A percentile compares a stretch with the other conserved stretches of the same genome.
Evolutionary conservation across 352 stramenopile genomes (phyloP).

Genomic region (Phytophthora cryptogea): DNA sequence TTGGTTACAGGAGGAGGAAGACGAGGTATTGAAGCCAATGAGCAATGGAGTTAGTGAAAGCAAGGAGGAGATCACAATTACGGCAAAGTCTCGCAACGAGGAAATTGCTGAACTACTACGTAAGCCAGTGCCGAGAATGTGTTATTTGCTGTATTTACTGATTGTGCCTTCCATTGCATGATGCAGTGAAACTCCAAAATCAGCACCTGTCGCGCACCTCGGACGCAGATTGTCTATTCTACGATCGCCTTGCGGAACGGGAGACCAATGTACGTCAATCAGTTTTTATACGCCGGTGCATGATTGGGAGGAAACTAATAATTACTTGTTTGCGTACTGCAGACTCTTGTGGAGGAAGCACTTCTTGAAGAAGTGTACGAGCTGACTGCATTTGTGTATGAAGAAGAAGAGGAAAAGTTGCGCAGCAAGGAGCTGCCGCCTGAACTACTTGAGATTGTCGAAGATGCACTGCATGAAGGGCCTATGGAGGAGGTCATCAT

Average conservation of each 20-base stretch:
- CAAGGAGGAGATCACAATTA: slow-evolving; percentile 5
- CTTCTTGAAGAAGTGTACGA: slow-evolving; percentile 63
- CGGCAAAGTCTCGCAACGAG: slow-evolving; percentile 31
- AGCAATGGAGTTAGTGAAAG: slow-evolving; percentile 8
- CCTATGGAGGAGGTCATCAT: slow-evolving; percentile 67
- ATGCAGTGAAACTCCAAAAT: slow-evolving; percentile 40
- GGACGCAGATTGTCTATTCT: slow-evolving; percentile 47
- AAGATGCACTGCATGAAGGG: slow-evolving; percentile 59
- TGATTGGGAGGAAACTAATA: background rate
- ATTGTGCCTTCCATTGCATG: background rate
- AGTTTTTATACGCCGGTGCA: background rate
- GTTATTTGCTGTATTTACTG: background rate
- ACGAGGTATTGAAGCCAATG: background rate
- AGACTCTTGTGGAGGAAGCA: slow-evolving; percentile 69
- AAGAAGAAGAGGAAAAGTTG: slow-evolving; percentile 53
- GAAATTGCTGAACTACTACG: slow-evolving; percentile 62
- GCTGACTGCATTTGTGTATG: slow-evolving; percentile 56
- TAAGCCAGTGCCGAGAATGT: background rate
- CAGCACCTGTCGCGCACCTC: slow-evolving; percentile 44
- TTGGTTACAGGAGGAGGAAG: slow-evolving; percentile 17
- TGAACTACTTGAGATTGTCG: slow-evolving; percentile 68
- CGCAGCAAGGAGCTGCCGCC: slow-evolving; percentile 58
- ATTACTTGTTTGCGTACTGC: background rate
- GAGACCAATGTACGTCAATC: slow-evolving; percentile 44
- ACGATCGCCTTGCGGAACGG: slow-evolving; percentile 44